Evolutionary conservation across 805 yeast species (phyloP).

Genomic region (Lipomyces lipofer): DNA sequence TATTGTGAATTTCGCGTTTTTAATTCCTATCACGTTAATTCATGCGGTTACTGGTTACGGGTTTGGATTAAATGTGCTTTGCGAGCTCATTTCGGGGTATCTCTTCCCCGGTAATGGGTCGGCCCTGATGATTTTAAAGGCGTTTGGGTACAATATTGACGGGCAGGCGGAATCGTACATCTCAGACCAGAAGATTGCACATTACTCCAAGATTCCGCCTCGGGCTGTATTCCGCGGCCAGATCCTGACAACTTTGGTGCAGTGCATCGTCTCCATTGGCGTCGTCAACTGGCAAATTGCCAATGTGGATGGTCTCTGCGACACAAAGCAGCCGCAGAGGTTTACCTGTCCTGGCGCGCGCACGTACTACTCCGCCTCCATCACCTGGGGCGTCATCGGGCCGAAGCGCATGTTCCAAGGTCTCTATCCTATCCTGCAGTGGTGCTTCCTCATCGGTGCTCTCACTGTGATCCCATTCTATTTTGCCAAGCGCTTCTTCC

Average conservation of each 20-base stretch:
- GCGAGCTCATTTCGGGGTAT: constrained; percentile 65
- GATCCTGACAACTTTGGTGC: constrained; percentile 48
- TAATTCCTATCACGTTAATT: constrained; percentile 63
- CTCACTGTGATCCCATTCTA: constrained; percentile 33
- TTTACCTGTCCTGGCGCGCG: constrained; percentile 47
- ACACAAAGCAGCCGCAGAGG: constrained; percentile 43
- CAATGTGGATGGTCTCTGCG: constrained; percentile 47
- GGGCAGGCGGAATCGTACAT: constrained; percentile 56
- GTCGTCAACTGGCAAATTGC: constrained; percentile 46
- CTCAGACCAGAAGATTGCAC: constrained; percentile 61
- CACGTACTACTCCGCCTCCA: constrained; percentile 55
- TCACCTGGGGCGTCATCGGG: constrained; percentile 66
- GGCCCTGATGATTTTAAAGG: constrained; percentile 64
- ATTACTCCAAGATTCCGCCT: constrained; percentile 65
- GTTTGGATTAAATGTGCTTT: constrained; percentile 61
- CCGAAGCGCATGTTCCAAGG: constrained; percentile 54
- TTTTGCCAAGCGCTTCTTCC: constrained; percentile 6
- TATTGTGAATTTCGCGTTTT: constrained; percentile 52
- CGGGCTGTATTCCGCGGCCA: constrained; percentile 57
- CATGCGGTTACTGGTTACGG: constrained; percentile 62
- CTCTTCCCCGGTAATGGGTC: constrained; percentile 60
- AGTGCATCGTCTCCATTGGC: constrained; percentile 46
- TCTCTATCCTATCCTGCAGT: constrained; percentile 20
- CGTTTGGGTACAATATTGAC: constrained; percentile 55
- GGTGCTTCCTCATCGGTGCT: constrained; percentile 24